Conservation (phyloP, 1,139 yeast genomes). For the Geotrichum histeridarum region DNA sequence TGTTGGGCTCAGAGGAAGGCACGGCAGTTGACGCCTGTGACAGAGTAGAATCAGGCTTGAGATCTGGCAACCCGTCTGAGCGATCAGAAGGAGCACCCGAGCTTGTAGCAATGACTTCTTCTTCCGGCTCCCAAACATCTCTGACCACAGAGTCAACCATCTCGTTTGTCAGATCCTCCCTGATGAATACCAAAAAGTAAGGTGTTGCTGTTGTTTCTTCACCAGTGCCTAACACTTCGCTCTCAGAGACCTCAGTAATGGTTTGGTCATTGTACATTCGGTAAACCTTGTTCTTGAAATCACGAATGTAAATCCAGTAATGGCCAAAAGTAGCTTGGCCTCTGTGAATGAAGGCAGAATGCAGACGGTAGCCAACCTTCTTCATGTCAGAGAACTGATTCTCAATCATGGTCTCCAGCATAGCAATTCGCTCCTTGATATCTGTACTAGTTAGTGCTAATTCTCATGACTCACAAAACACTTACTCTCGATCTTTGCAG, state of each 20-base stretch:
- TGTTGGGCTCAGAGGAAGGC: not conserved
- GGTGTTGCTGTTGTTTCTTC: conserved; percentile 87
- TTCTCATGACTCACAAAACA: not conserved
- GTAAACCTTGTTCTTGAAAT: conserved; percentile 60
- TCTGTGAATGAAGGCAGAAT: conserved; percentile 89
- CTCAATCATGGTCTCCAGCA: conserved; percentile 47
- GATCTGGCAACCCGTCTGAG: not conserved
- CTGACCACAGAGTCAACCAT: conserved; percentile 54
- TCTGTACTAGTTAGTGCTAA: not conserved
- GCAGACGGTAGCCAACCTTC: conserved; percentile 69
- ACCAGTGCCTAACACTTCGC: conserved; percentile 55
- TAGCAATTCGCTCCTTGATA: conserved; percentile 9
- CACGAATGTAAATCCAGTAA: conserved; percentile 90
- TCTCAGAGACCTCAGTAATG: conserved; percentile 69
- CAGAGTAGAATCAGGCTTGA: not conserved
- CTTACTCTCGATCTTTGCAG: conserved; percentile 13
- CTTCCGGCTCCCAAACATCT: conserved; percentile 17
- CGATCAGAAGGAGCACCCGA: not conserved
- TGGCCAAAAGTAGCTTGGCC: conserved; percentile 97
- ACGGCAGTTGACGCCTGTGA: conserved; percentile 5
- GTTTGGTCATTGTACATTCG: conserved; percentile 90
- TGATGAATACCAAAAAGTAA: conserved; percentile 78
- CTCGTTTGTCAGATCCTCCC: conserved; percentile 54
- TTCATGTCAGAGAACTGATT: conserved; percentile 58
- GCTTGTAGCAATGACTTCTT: not conserved